Conservation (phyloP, 805 yeast species). For the Lipomyces chichibuensis region DNA sequence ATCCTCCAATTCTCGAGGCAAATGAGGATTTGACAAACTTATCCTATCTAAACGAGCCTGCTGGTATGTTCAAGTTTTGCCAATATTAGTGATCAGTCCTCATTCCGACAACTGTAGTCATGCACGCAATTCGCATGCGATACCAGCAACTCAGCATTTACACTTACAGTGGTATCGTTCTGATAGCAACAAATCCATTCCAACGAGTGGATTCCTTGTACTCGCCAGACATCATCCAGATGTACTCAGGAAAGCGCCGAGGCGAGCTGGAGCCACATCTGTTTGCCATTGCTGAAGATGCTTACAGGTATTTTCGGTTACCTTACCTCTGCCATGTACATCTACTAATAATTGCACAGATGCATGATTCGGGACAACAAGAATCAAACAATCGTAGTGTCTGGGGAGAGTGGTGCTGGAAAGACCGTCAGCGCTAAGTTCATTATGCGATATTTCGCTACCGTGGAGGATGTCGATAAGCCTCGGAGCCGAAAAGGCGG, state of each 20-base stretch:
- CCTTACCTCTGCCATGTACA: too few species aligned
- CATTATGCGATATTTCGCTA: constrained; percentile 96
- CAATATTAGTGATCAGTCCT: background rate
- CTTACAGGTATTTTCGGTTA: constrained; percentile 51
- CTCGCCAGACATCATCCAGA: constrained; percentile 89
- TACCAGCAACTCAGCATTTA: constrained; percentile 88
- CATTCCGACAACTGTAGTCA: constrained; percentile 49
- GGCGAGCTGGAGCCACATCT: constrained; percentile 97
- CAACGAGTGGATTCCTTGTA: constrained; percentile 89
- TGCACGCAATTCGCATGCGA: constrained; percentile 88
- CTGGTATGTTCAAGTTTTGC: constrained; percentile 43
- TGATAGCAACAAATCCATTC: constrained; percentile 95
- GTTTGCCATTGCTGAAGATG: constrained; percentile 97
- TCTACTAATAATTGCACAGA: constrained; percentile 45
- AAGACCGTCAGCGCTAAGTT: constrained; percentile 96
- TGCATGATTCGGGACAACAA: constrained; percentile 84
- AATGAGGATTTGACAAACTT: constrained; percentile 92
- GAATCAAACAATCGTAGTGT: constrained; percentile 94
- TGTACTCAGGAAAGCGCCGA: constrained; percentile 87
- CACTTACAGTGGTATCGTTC: constrained; percentile 94
- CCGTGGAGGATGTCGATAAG: constrained; percentile 66
- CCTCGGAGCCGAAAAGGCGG: constrained; percentile 39
- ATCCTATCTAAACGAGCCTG: constrained; percentile 93
- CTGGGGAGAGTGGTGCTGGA: constrained; percentile 99
- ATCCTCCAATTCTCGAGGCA: constrained; percentile 89